Base-by-base conservation (phyloP, 1,139 yeast species). In the Protomyces inouyei region DNA sequence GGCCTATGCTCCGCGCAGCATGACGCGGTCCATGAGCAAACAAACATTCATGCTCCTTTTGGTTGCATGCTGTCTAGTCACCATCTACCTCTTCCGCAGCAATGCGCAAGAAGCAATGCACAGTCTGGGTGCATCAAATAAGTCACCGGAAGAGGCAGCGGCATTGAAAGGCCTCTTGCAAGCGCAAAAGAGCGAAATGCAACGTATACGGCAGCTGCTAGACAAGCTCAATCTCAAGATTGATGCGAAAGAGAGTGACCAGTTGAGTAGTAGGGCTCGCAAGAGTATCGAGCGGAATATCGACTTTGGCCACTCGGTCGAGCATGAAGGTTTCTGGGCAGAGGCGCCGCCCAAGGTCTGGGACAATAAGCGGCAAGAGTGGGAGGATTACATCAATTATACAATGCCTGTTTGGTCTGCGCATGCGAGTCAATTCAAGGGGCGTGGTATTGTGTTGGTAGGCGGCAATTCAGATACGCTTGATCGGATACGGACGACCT, bases 331-430 rank as follows among this genome's bases (percentile, higher is more conserved):
- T 1, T 60, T 60, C 51, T 60, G 64, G 64, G 36, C 59, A 16
- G 55, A 60, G 38, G 64, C 64, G 40, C 59, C 64, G 40, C 64
- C 59, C n/a, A 54, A 60, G 32, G 59, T 60, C 5, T 60, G 64
- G 64, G 55, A 45, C 14, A 55, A 60, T 32, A 54, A 60, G 51
- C 54, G 38, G 28, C 64, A 55, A 35, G 64, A 54, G 55, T 60
- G 64, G 64, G 54, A 45, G 55, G 59, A 54, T 51, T 60, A 60
- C 54, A 54, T 53, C 55, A 55, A 60, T 32, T 59, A 38, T 37
- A 54, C 64, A 1, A 55, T 53, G 64, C 64, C 64, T 10, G 23
- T 59, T n/a, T 60, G 64, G 64, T 45, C 53, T 16, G 37, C 59
- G 37, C 59, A 54, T 18, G 35, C 45, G 51, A 36, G 52, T 4